These are phyloP conservation scores for Medicago truncatula DNA, from an alignment of 306 rosid species.

Conservation along the genomic window MtrunA17r5.0-ANR NC_053048.1:35296501-35297000, in stretches of 20 bases:
- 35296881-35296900: slow-evolving; percentile 88
- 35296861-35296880: slow-evolving; percentile 86
- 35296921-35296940: slow-evolving; percentile 88
- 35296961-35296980: slow-evolving; percentile 96
- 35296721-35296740: slow-evolving; percentile 99
- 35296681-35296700: slow-evolving; percentile 84
- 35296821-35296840: slow-evolving; percentile 83
- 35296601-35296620: neutral
- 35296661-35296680: slow-evolving; percentile 90
- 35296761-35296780: slow-evolving; percentile 80
- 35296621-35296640: neutral
- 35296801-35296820: slow-evolving; percentile 75
- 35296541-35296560: neutral
- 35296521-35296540: neutral
- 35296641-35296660: slow-evolving; percentile 45
- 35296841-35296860: slow-evolving; percentile 96
- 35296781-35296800: slow-evolving; percentile 74
- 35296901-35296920: slow-evolving; percentile 66
- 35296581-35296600: neutral
- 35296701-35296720: slow-evolving; percentile 93
- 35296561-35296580: neutral
- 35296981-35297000: slow-evolving; percentile 86
- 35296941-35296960: slow-evolving; percentile 82
- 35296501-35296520: no score
- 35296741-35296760: slow-evolving; percentile 95